These are phyloP conservation scores for Leccinum fibrillosum DNA, from an alignment of 768 basidiomycete genomes.

Conservation along the genomic window DNA sequence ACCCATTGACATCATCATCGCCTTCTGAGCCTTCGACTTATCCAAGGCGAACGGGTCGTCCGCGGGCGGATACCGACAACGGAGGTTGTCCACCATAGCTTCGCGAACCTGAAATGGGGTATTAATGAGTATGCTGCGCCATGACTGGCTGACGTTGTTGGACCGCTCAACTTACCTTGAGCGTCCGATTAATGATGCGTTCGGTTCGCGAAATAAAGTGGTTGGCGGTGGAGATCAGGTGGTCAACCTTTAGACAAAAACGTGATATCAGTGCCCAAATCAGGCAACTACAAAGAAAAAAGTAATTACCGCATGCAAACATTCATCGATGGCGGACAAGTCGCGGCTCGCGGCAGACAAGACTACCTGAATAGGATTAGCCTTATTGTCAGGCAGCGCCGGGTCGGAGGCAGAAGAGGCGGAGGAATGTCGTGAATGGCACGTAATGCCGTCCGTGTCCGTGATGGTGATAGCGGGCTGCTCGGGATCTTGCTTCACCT, in stretches of 20 bases:
- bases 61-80: slow-evolving; percentile 23
- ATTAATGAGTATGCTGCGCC: not conserved
- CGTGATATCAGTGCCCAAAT: slow-evolving; percentile 6
- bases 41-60: slow-evolving; percentile 20
- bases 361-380: slow-evolving; percentile 45
- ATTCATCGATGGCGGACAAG: slow-evolving; percentile 51
- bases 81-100: slow-evolving; percentile 43
- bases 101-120: slow-evolving; percentile 45
- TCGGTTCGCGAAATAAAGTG: slow-evolving; percentile 59
- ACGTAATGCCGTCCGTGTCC: slow-evolving; percentile 20
- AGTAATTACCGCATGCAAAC: slow-evolving; percentile 48
- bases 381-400: slow-evolving; percentile 33
- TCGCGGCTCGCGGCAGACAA: slow-evolving; percentile 56
- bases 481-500: slow-evolving; percentile 29
- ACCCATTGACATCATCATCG: not conserved
- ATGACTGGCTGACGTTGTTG: not conserved
- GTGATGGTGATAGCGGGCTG: slow-evolving; percentile 22
- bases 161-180: slow-evolving; percentile 43
- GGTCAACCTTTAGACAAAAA: slow-evolving; percentile 43
- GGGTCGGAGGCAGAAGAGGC: slow-evolving; percentile 6
- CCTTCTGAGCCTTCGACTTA: not conserved
- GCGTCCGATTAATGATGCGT: slow-evolving; percentile 50
- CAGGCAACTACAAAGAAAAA: slow-evolving; percentile 7
- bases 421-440: slow-evolving; percentile 11
- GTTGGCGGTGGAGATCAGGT: slow-evolving; percentile 51